Percentiles rank a stretch among this genome's conserved stretches.
phyloP scores from a whole-genome alignment of 345 rosid genomes.

The Gossypium turneri region DNA sequence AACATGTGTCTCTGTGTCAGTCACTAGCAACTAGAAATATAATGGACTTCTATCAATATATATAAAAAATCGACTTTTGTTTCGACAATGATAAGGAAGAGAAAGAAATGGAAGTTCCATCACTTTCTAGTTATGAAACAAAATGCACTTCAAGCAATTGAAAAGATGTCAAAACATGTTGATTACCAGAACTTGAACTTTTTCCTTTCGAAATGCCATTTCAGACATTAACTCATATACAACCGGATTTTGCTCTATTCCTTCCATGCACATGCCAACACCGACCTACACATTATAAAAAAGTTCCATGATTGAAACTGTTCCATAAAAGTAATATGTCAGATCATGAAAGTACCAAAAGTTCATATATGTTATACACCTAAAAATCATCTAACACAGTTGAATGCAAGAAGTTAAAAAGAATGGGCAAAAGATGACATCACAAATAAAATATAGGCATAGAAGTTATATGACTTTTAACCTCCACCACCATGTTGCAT shows the following conservation, averaged over 20 bases:
- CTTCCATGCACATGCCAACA: slow-evolving; percentile 97
- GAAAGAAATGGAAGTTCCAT: neutral
- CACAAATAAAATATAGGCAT: neutral
- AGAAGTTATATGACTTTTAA: neutral
- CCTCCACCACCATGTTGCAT: neutral
- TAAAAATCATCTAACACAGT: slow-evolving; percentile 1
- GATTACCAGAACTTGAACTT: slow-evolving; percentile 65
- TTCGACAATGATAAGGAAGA: neutral
- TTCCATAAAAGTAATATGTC: neutral
- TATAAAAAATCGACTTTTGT: neutral
- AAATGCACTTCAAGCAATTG: slow-evolving; percentile 2
- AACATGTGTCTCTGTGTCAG: neutral
- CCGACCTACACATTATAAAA: slow-evolving; percentile 58
- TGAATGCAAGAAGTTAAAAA: neutral
- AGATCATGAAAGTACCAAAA: slow-evolving; percentile 6
- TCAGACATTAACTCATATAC: slow-evolving; percentile 91
- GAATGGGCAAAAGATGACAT: neutral
- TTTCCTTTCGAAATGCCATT: slow-evolving; percentile 81
- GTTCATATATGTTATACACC: neutral
- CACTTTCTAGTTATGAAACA: neutral
- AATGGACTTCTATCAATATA: neutral
- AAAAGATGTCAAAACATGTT: slow-evolving; percentile 7
- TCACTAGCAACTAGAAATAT: neutral
- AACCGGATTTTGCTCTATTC: slow-evolving; percentile 92
- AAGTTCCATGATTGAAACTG: neutral